Percentiles rank a stretch among this genome's conserved stretches.
Conservation (phyloP, 139 green algal genomes). For the Tetraselmis chui region DNA sequence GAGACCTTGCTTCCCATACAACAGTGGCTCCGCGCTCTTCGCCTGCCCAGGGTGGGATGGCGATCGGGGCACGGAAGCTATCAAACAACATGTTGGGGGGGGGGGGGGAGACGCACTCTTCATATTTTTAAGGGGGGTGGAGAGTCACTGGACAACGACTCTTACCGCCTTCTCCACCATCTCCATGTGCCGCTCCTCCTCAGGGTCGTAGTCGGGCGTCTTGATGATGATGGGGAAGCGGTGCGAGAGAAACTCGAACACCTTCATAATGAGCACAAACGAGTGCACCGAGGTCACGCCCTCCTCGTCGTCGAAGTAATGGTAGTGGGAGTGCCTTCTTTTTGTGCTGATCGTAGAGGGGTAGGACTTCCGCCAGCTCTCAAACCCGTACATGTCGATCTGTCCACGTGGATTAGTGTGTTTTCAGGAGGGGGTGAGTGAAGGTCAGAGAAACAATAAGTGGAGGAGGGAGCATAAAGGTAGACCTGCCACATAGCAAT, state of each 20-base stretch:
- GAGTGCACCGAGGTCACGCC: slow-evolving; percentile 8
- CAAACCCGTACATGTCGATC: slow-evolving; percentile 8
- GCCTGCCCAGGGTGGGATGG: not conserved
- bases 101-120: no score
- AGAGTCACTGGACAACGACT: no score
- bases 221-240: not conserved
- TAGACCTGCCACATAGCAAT: no score
- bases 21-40: not conserved
- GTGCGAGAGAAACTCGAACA: not conserved
- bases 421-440: no score
- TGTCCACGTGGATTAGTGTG: no score
- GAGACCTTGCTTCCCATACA: not conserved
- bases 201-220: not conserved
- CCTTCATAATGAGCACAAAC: slow-evolving; percentile 5
- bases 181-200: not conserved
- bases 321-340: not conserved
- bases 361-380: slow-evolving; percentile 1
- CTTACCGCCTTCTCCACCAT: not conserved
- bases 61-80: no score
- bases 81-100: no score
- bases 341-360: not conserved
- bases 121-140: no score
- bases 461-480: no score
- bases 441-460: no score
- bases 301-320: slow-evolving; percentile 14